These are phyloP conservation scores for Elasticomyces elasticus DNA, from an alignment of 495 filamentous ascomycete species.

Conservation along the genomic window DNA sequence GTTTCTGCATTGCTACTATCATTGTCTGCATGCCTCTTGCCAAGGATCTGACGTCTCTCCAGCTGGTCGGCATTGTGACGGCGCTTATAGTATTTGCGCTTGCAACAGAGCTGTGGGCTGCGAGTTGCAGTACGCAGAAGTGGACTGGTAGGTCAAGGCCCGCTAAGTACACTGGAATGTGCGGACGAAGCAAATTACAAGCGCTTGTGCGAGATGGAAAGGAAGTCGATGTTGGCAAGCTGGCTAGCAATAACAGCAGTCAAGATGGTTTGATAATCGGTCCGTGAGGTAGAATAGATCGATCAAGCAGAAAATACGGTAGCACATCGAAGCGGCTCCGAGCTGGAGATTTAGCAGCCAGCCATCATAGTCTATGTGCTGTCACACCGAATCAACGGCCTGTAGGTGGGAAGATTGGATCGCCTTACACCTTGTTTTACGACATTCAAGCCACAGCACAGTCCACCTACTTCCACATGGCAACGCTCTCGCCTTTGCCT, in stretches of 20 bases:
- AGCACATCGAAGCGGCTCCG: too few relatives aligned
- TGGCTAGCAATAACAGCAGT: slow-evolving; percentile 27
- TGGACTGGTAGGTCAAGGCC: slow-evolving; percentile 17
- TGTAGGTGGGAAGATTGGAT: too few relatives aligned
- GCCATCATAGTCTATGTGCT: too few relatives aligned
- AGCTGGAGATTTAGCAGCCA: too few relatives aligned
- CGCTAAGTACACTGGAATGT: slow-evolving; percentile 32
- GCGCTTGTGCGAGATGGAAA: slow-evolving; percentile 27
- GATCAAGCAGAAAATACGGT: too few relatives aligned
- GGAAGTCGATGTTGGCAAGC: slow-evolving; percentile 33
- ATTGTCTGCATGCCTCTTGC: slow-evolving; percentile 41
- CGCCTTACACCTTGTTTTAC: too few relatives aligned
- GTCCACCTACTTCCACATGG: too few relatives aligned
- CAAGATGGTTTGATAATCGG: slow-evolving; percentile 6
- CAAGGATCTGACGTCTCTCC: slow-evolving; percentile 36
- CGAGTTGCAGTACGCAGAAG: slow-evolving; percentile 35
- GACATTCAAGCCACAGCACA: too few relatives aligned
- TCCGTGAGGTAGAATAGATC: slow-evolving; percentile 3
- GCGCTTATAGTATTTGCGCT: slow-evolving; percentile 39
- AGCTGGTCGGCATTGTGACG: slow-evolving; percentile 41
- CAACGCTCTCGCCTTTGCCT: too few relatives aligned
- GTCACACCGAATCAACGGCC: too few relatives aligned
- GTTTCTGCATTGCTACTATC: slow-evolving; percentile 39
- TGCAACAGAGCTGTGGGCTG: slow-evolving; percentile 42
- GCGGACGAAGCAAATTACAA: slow-evolving; percentile 32